Base-by-base conservation (phyloP, 2,329 filamentous ascomycete species). In the Talaromyces sp. region DNA sequence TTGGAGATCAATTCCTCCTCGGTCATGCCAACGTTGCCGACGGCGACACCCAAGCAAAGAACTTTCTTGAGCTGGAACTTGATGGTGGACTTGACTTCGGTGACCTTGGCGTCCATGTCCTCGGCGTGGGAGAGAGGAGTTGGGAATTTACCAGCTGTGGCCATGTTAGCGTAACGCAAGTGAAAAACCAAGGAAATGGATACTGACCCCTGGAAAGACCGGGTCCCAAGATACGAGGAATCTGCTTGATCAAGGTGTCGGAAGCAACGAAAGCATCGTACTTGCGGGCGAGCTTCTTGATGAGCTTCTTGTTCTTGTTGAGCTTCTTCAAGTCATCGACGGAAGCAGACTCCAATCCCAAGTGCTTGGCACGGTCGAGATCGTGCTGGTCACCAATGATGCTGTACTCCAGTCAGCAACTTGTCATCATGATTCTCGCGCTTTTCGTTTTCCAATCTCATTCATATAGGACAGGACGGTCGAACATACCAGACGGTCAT, bases 61-160 rank as follows among this genome's bases (percentile, higher is more conserved):
- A 99, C 95, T 91, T 99, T 99, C 92, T 99, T 99, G 78, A 99
- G 87, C 88, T 99, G 93, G 90, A 99, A 99, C 90, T 99, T 99
- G 90, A 99, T 98, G 82, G 95, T 99, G 75, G 92, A 96, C 90
- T 97, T 98, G 88, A 99, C 93, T 81, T 99, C 95, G 84, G 85
- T 96, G 86, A 98, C 92, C 89, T 96, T 97, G 86, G 83, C 87
- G 80, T 83, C 85, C 72, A 99, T 88, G 80, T 98, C 93, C 79
- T 99, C 95, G 80, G 85, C 81, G 90, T 99, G 95, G 70, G 93
- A 97, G 83, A 99, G 91, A 72, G 95, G 95, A 70, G 93, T 96
- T 69, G 95, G 95, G 91, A 99, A 99, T 88, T 99, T 99, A 86
- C 95, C 95, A 78, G 95, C 93, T 93, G 80, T 72, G 66, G 70